Evolutionary conservation across 148 eudicot species (phyloP), one percentile per base, ranked within the genome.

Genomic region (Fagopyrum esculentum): DNA sequence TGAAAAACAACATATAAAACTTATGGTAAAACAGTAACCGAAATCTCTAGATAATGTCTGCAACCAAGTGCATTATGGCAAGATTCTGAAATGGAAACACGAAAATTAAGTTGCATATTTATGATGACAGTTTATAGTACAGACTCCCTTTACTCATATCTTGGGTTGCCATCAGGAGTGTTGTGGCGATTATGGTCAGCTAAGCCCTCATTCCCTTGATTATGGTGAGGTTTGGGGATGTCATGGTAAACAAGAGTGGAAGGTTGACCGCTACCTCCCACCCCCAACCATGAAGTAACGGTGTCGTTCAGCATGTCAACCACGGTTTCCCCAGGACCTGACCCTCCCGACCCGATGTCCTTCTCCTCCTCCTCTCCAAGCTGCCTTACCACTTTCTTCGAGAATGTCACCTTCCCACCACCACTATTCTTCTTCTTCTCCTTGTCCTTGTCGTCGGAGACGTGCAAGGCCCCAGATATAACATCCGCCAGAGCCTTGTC

Each of bases 401-500:
- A 30, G 12, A 63, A 63, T 2, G 69, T 63, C 45, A 63, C 45
- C n/a, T 63, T 63, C 5, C 69, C 69, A 22, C 26, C 26, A 22
- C 26, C 26, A 22, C 26, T 22, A 22, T 22, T 22, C 26, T 22
- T 22, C 26, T 22, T 63, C n/a, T 30, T 63, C 45, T 30, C 45
- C 2, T 63, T 16, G 0, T 63, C 69, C 1, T 11, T 6, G 5
- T 29, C 29, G 9, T 56, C 26, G 6, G 15, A 49, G 52, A 9
- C 52, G n/a, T 4, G 16, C n/a, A 59, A 59, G 8, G 64, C 45
- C 45, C 45, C 69, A 2, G 45, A 30, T 7, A 29, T 63, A 0
- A 63, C 45, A 16, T 63, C 69, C 40, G 69, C 29, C 16, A 63
- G 45, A 6, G 69, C 69, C 69, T 63, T 63, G 69, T 63, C 69